Percentiles rank a stretch among this genome's conserved stretches.
phyloP scores from a whole-genome alignment of 306 rosid genomes.

The Cucurbita ficifolia region DNA sequence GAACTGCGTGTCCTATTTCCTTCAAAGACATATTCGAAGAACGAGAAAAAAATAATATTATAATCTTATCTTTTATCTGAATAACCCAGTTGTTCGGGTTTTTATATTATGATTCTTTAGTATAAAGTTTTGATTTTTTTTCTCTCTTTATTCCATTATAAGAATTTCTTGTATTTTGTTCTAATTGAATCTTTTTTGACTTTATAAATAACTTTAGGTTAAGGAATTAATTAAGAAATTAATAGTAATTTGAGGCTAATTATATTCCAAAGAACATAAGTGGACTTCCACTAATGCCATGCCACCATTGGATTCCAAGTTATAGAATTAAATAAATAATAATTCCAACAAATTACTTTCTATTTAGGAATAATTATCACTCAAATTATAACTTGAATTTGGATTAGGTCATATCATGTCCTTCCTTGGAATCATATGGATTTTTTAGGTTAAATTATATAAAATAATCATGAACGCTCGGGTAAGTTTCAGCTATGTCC shows the following conservation, averaged over 20 bases:
- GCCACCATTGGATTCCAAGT: slow-evolving; percentile 24
- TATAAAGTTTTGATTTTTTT: background rate
- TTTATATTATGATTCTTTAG: background rate
- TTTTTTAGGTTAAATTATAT: background rate
- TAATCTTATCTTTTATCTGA: no score
- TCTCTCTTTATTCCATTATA: background rate
- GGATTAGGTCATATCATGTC: background rate
- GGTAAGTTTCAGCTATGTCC: no score
- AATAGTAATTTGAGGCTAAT: background rate
- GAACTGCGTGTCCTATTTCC: no score
- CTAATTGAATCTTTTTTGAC: background rate
- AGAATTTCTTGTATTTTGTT: background rate
- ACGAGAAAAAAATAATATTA: no score
- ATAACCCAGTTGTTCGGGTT: no score
- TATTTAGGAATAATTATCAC: background rate
- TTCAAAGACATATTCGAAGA: no score
- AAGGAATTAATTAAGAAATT: background rate
- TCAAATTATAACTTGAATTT: background rate
- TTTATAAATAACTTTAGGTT: background rate
- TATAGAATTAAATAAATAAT: slow-evolving; percentile 6
- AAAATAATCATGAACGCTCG: no score
- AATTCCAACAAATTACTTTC: background rate
- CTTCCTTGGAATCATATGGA: background rate
- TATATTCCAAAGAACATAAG: background rate
- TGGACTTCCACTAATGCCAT: slow-evolving; percentile 12